These are phyloP conservation scores for Penicillium sp. DNA, from an alignment of 2,329 filamentous ascomycete genomes.

Conservation along the genomic window DNA sequence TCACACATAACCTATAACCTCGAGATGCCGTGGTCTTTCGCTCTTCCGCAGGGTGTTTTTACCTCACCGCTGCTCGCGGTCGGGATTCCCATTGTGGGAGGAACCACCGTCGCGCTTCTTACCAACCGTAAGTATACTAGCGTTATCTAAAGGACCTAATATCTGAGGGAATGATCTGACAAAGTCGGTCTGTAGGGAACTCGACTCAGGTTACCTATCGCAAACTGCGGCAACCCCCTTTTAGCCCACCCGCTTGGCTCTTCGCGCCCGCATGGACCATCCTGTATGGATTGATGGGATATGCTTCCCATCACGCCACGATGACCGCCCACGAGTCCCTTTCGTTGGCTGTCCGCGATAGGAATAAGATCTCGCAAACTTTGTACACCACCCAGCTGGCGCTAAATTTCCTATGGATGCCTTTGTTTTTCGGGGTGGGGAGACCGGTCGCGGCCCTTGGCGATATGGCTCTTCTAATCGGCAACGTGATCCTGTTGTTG, in stretches of 20 bases:
- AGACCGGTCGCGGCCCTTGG: slow-evolving; percentile 67
- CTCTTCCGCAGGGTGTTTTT: slow-evolving; percentile 28
- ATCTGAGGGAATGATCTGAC: not conserved
- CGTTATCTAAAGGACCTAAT: not conserved
- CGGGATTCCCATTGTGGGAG: slow-evolving; percentile 25
- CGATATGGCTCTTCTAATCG: slow-evolving; percentile 69
- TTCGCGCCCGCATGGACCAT: slow-evolving; percentile 57
- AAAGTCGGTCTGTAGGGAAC: slow-evolving; percentile 19
- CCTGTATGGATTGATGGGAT: slow-evolving; percentile 71
- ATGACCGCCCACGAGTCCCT: slow-evolving; percentile 57
- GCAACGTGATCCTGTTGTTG: slow-evolving; percentile 66
- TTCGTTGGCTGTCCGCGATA: slow-evolving; percentile 50
- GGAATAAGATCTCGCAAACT: slow-evolving; percentile 64
- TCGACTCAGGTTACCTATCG: slow-evolving; percentile 36
- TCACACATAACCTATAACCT: not conserved
- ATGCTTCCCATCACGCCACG: slow-evolving; percentile 75
- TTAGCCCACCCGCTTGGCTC: slow-evolving; percentile 52
- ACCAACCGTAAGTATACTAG: slow-evolving; percentile 24
- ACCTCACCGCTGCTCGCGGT: slow-evolving; percentile 29
- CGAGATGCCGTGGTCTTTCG: slow-evolving; percentile 29
- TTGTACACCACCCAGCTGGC: slow-evolving; percentile 82
- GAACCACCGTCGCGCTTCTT: slow-evolving; percentile 27
- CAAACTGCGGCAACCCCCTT: slow-evolving; percentile 45
- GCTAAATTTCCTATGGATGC: slow-evolving; percentile 85
- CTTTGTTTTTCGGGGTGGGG: slow-evolving; percentile 78